Base-by-base conservation (phyloP, 257 asterid species). In the Schizonepeta tenuifolia region DNA sequence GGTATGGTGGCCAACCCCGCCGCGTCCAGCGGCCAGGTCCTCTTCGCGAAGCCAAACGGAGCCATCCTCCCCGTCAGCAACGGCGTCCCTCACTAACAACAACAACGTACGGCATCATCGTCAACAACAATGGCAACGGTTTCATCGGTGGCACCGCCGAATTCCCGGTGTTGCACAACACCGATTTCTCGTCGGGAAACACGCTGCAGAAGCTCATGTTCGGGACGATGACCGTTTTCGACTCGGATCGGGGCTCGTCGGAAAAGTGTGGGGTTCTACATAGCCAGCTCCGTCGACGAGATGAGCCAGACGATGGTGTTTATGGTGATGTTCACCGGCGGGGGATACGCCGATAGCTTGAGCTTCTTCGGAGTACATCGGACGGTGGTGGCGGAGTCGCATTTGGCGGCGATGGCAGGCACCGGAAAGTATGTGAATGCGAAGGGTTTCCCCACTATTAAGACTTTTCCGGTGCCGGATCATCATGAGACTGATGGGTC, bases 321-420 rank as follows among this genome's bases (percentile, higher is more conserved):
- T 61, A 90, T 87, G 0, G 96, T 87, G 15, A 87, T 90, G 98
- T 86, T 92, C 40, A 47, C 81, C 2, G 78, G 86, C 3, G 96
- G 98, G 3, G 72, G 96, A 0, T 92, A 86, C 28, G 87, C 80
- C 0, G 96, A 92, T 43, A 92, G 92, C 54, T 54, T 92, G 65
- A 84, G 84, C 81, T 86, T 92, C 9, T 92, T 88, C 22, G 98
- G 98, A 0, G 92, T 90, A 10, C 96, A 88, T 49, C 74, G 85
- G 38, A 74, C 88, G 1, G 87, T 81, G 2, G 90, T 72, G 12
- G 86, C 98, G 7, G 96, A 92, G 78, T 88, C 96, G 18, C 98
- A 92, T 70, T 76, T 92, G 67, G 96, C 96, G 2, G 72, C 90
- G 7, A 86, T 90, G 96, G 98, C 96, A 0, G 98, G 98, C 1